Conservation (phyloP, 768 basidiomycete species). For the Mycena crocata region DNA sequence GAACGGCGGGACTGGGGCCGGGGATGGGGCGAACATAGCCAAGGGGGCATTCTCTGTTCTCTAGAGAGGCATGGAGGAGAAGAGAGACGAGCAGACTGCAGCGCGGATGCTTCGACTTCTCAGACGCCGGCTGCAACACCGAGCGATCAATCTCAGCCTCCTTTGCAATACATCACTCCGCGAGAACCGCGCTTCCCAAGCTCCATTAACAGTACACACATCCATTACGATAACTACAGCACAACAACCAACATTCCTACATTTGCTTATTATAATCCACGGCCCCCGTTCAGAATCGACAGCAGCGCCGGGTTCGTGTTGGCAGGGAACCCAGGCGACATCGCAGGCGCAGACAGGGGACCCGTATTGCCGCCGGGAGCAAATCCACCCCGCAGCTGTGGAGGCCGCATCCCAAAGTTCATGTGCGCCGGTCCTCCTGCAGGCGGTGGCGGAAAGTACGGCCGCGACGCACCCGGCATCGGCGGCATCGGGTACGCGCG, state of each 20-base stretch:
- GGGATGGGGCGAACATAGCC: constrained; percentile 42
- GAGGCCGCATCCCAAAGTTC: no score
- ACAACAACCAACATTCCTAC: constrained; percentile 13
- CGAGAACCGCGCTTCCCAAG: constrained; percentile 10
- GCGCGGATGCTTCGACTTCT: not conserved
- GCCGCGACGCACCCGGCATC: constrained; percentile 1
- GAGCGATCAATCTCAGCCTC: no score
- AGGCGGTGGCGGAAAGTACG: constrained; percentile 4
- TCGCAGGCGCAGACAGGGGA: constrained; percentile 28
- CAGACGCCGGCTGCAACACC: constrained; percentile 1
- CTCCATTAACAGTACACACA: constrained; percentile 23
- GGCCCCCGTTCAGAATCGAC: constrained; percentile 37
- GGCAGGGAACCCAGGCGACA: constrained; percentile 20
- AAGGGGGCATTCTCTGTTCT: constrained; percentile 14
- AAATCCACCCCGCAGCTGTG: not conserved
- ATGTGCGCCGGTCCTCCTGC: no score
- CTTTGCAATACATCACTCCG: not conserved
- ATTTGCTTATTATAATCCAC: constrained; percentile 6
- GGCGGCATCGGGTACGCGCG: constrained; percentile 24
- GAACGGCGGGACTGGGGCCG: constrained; percentile 44
- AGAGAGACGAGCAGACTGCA: constrained; percentile 3
- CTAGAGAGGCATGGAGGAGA: not conserved
- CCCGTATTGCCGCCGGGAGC: not conserved
- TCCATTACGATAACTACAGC: constrained; percentile 3
- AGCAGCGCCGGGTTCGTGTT: constrained; percentile 31